A percentile compares a stretch with the other conserved stretches of the same genome.
phyloP scores from a whole-genome alignment of 371 early-diverging fungal species.

The Rhizopus stolonifer region DNA sequence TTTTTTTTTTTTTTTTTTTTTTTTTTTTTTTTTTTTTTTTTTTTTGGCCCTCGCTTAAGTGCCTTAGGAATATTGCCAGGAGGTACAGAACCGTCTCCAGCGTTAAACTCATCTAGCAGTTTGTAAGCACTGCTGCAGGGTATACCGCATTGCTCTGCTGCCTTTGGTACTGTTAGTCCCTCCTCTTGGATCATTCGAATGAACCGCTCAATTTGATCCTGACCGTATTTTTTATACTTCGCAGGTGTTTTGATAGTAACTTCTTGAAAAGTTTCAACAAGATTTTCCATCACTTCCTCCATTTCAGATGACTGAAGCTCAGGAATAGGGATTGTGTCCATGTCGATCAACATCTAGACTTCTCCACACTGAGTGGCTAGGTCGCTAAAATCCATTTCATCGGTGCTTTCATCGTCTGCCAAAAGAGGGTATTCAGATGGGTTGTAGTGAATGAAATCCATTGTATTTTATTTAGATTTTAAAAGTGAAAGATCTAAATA shows the following conservation, averaged over 20 bases:
- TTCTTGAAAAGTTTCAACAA: slow-evolving; percentile 12
- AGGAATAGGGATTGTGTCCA: background rate
- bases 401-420: slow-evolving; percentile 6
- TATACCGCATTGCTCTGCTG: slow-evolving; percentile 15
- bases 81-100: slow-evolving; percentile 12
- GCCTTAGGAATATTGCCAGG: slow-evolving; percentile 2
- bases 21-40: no score
- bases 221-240: slow-evolving; percentile 14
- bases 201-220: slow-evolving; percentile 14
- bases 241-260: slow-evolving; percentile 3
- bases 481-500: slow-evolving; percentile 11
- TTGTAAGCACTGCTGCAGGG: slow-evolving; percentile 15
- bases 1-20: no score
- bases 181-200: slow-evolving; percentile 16
- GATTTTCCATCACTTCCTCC: slow-evolving; percentile 11
- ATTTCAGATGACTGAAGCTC: slow-evolving; percentile 11
- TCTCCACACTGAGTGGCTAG: slow-evolving; percentile 9
- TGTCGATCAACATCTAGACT: background rate
- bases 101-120: slow-evolving; percentile 15
- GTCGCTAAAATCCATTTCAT: slow-evolving; percentile 8
- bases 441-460: slow-evolving; percentile 15
- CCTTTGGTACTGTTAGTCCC: slow-evolving; percentile 12
- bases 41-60: slow-evolving; percentile 10
- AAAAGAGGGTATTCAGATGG: slow-evolving; percentile 10
- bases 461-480: slow-evolving; percentile 9